Base-by-base conservation (phyloP, 352 stramenopile genomes). In the Globisporangium nagaii region DNA sequence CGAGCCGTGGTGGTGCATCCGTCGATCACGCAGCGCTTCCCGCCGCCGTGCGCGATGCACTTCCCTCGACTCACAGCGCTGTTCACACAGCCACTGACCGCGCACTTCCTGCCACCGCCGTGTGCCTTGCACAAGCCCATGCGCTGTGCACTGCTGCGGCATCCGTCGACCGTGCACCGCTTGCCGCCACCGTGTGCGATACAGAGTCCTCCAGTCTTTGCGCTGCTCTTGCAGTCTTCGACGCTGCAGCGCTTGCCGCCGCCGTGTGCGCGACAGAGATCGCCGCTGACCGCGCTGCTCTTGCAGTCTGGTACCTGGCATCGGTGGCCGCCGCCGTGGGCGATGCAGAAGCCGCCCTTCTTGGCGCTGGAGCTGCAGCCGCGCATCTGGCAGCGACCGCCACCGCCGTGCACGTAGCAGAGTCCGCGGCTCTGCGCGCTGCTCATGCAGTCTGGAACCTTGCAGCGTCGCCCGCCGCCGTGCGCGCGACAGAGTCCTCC, bases 101-200 rank as follows among this genome's bases (percentile, higher is more conserved):
- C 63, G 48, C 86, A 96, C 47, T 88, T 82, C 31, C 84, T 70
- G 20, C 86, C 86, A 25, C 86, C 86, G 31, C 86, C 86, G 60
- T 96, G 86, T 40, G 83, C 78, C 56, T 94, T 95, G 49, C 84
- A 94, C 19, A 92, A 66, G 27, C 84, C 84, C 50, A 93, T 79
- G 34, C 84, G 79, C 51, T 95, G 82, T 0, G 82, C 84, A 36
- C 84, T 93, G 65, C 79, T 93, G 12, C 71, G 74, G 41, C 82
- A 92, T 12, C 65, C 77, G 11, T 67, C 65, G 34, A 95, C 70
- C 9, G 74, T 89, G 57, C 83, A 93, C 19, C 83, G 79, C 62
- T 93, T 93, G 35, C 85, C 85, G 31, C 84, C 84, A 25, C 84
- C 84, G 43, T 95, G 84, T 1, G 79, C 78, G 49, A 94, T 93